These are phyloP conservation scores for Monosporascus sp. DNA, from an alignment of 2,329 filamentous ascomycete species.

Conservation along the genomic window DNA sequence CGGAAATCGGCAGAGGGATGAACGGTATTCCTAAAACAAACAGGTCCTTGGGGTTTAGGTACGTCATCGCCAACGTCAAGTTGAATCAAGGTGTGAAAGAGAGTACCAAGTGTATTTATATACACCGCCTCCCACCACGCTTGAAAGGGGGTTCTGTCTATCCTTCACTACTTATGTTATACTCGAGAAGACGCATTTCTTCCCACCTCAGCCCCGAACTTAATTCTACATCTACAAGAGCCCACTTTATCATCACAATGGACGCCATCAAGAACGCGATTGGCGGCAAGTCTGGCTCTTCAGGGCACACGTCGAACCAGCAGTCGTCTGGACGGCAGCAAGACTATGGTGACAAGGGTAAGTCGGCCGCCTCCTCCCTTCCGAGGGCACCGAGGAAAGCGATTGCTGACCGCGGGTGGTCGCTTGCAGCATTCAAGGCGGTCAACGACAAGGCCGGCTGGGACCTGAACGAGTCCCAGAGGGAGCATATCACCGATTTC, in stretches of 20 bases:
- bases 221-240: not conserved
- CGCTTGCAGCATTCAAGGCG: slow-evolving; percentile 13
- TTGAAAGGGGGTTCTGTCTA: no score
- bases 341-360: slow-evolving; percentile 29
- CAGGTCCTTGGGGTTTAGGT: no score
- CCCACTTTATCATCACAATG: slow-evolving; percentile 12
- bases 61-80: no score
- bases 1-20: no score
- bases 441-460: slow-evolving; percentile 22
- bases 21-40: no score
- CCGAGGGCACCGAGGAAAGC: not conserved
- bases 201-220: not conserved
- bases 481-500: slow-evolving; percentile 30
- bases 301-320: slow-evolving; percentile 4
- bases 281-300: slow-evolving; percentile 8
- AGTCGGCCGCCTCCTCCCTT: not conserved
- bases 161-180: not conserved
- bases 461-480: slow-evolving; percentile 9
- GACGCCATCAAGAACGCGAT: slow-evolving; percentile 26
- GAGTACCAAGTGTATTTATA: no score
- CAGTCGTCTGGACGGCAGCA: slow-evolving; percentile 18
- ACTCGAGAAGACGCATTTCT: no score
- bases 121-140: no score
- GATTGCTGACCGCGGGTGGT: not conserved
- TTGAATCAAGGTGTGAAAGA: no score